A percentile compares a stretch with the other conserved stretches of the same genome.
phyloP scores from a whole-genome alignment of 176 grass and related monocot species.

The Eragrostis curvula region DNA sequence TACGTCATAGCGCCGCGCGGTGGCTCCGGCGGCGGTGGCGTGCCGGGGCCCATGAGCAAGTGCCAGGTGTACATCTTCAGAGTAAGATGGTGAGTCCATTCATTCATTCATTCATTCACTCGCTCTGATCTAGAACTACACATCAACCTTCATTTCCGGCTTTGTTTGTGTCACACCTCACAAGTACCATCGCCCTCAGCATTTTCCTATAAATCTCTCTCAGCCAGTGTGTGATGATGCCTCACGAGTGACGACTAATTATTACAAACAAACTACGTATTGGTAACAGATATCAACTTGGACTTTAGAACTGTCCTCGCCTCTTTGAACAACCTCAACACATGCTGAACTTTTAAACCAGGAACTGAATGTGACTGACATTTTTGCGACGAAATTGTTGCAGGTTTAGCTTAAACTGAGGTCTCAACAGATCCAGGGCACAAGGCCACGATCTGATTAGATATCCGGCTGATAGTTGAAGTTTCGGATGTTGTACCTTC shows the following conservation, averaged over 20 bases:
- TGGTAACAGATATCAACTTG: background rate
- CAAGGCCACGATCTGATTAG: background rate
- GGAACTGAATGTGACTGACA: background rate
- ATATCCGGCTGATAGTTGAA: background rate
- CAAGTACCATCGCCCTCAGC: background rate
- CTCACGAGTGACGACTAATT: background rate
- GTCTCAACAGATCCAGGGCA: background rate
- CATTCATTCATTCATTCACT: too few relatives aligned
- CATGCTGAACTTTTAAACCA: background rate
- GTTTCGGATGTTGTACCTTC: constrained; percentile 6
- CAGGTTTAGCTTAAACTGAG: constrained; percentile 69
- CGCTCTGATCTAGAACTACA: too few relatives aligned
- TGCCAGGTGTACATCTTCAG: constrained; percentile 79
- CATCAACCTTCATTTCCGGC: too few relatives aligned
- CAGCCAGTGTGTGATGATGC: background rate
- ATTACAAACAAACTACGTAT: background rate
- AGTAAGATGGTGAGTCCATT: constrained; percentile 74
- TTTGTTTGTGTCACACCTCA: too few relatives aligned
- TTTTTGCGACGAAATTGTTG: background rate
- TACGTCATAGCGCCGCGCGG: constrained; percentile 53
- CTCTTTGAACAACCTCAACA: background rate
- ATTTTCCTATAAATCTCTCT: background rate
- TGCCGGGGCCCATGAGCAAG: constrained; percentile 47
- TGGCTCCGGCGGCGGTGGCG: constrained; percentile 4
- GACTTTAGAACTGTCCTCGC: background rate